These are phyloP conservation scores for Candida gorgasii DNA, from an alignment of 805 yeast species.

Conservation along the genomic window DNA sequence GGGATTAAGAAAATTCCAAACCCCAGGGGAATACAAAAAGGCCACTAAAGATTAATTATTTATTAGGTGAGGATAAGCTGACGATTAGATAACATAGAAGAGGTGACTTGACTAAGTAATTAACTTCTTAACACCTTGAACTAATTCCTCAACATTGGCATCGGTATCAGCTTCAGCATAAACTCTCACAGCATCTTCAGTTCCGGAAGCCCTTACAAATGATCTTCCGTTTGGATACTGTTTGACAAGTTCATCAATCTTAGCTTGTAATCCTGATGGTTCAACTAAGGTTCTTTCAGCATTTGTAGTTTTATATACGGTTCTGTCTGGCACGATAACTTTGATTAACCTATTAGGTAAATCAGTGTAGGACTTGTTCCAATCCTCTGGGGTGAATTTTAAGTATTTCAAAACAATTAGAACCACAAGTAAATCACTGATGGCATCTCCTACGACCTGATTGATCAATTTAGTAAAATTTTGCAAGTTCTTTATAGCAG, in stretches of 20 bases:
- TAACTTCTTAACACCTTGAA: conserved; percentile 16
- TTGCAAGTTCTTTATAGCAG: conserved; percentile 55
- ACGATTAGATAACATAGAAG: too few relatives aligned
- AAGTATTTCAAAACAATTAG: conserved; percentile 61
- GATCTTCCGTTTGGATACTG: conserved; percentile 68
- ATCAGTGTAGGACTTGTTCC: conserved; percentile 80
- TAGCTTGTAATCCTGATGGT: conserved; percentile 75
- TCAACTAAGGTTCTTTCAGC: conserved; percentile 81
- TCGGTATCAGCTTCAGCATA: conserved; percentile 79
- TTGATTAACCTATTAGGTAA: conserved; percentile 84
- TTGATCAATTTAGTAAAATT: conserved; percentile 74
- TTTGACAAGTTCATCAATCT: conserved; percentile 66
- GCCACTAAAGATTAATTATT: conserved; percentile 24
- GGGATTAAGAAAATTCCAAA: conserved; percentile 52
- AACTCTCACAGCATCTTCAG: conserved; percentile 95
- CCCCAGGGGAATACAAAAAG: conserved; percentile 81
- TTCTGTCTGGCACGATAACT: conserved; percentile 81
- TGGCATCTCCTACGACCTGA: conserved; percentile 98
- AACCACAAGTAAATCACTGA: conserved; percentile 85
- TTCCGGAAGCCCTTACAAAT: conserved; percentile 95
- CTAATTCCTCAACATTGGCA: conserved; percentile 31
- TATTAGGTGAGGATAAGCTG: too few relatives aligned
- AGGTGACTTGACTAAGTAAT: conserved; percentile 2
- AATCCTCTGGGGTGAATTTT: conserved; percentile 58
- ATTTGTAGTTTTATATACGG: conserved; percentile 76